Base-by-base conservation (phyloP, 1,284 basidiomycete species). In the Heterobasidion annosum region DNA sequence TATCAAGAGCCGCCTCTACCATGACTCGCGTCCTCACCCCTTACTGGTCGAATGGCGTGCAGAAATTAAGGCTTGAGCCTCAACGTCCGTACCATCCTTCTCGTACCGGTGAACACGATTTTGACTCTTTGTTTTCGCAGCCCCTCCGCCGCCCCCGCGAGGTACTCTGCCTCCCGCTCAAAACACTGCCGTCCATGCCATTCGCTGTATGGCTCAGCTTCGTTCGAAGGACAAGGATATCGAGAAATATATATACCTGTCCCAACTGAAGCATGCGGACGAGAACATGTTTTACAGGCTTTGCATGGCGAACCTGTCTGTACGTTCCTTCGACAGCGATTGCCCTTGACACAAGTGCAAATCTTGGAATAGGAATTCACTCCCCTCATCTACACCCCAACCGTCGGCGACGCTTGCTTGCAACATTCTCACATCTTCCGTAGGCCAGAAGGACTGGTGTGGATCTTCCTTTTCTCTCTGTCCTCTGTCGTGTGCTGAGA, bases 381-480 rank as follows among this genome's bases (percentile, higher is more conserved):
- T 19, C 87, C 93, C 46, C 74, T 95, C 59, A 92, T 95, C 58
- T 97, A 97, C 70, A 97, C 95, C 0, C 94, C 94, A 0, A 85
- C 83, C 44, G 93, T 98, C 47, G 95, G 94, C 44, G 91, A 94
- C 64, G 93, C 91, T 1, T 96, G 92, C 69, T 71, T 92, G 60
- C 86, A 91, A 64, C 92, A 83, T 72, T 88, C 85, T 10, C 81
- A 87, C 59, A 93, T 88, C 63, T 95, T 87, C 70, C 77, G 88
- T 57, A 79, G 83, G 44, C 86, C 91, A 0, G 92, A 94, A 67
- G 86, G 87, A 43, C 67, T 88, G 57, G 86, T 86, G 59, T 19
- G 48, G 32, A 25, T 42, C 34, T 34, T 51, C 48, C 15, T 54
- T 44, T 44, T 10, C 35, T 19, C 15, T 47, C 33, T 13, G 7